Conservation (phyloP, 768 basidiomycete species). For the Rhizopogon roseolus region DNA sequence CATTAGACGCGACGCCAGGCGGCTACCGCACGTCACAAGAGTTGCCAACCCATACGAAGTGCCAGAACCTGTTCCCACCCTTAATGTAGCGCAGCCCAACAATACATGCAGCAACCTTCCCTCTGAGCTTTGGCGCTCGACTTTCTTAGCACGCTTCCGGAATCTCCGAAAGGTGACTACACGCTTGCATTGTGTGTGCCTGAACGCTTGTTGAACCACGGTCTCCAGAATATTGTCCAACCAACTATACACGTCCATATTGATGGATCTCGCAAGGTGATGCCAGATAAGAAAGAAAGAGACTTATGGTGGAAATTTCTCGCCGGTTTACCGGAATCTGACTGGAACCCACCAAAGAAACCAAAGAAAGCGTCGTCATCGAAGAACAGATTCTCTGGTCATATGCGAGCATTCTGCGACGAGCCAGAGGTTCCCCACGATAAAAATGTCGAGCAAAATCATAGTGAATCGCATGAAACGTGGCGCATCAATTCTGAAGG, state of each 20-base stretch:
- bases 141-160: constrained; percentile 54
- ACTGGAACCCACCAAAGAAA: constrained; percentile 56
- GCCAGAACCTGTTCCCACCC: constrained; percentile 13
- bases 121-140: constrained; percentile 59
- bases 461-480: constrained; percentile 14
- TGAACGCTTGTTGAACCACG: constrained; percentile 5
- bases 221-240: constrained; percentile 59
- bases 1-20: constrained; percentile 64
- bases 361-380: constrained; percentile 14
- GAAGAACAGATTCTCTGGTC: constrained; percentile 8
- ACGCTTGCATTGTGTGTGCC: not conserved
- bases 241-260: constrained; percentile 38
- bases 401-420: constrained; percentile 36
- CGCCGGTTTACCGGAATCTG: constrained; percentile 59
- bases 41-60: constrained; percentile 65
- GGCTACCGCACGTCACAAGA: constrained; percentile 59
- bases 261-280: constrained; percentile 26
- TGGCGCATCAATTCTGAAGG: constrained; percentile 36
- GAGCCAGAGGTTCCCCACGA: constrained; percentile 6
- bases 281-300: constrained; percentile 70
- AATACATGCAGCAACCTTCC: constrained; percentile 38
- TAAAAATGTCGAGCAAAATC: not conserved
- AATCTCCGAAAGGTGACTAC: constrained; percentile 53
- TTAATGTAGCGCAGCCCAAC: constrained; percentile 16
- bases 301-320: constrained; percentile 81